Percentiles rank a stretch among this genome's conserved stretches.
These are phyloP conservation scores for Microsporum audouinii DNA, from an alignment of 2,329 filamentous ascomycete species.

Conservation along the genomic window DNA sequence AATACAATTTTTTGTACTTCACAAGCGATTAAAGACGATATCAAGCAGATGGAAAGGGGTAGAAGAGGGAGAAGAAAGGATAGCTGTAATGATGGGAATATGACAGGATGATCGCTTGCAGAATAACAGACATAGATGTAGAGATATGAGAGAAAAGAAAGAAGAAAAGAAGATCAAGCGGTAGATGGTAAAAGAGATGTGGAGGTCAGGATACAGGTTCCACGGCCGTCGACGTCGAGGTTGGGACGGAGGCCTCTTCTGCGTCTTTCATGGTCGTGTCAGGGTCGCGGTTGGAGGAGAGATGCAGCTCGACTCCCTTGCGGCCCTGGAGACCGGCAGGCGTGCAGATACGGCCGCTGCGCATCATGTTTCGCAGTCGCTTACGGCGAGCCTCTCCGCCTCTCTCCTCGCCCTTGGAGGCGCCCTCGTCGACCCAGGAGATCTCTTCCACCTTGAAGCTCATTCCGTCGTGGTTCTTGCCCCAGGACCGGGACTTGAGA, in stretches of 20 bases:
- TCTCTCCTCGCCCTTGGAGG: constrained; percentile 36
- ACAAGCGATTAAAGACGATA: constrained; percentile 33
- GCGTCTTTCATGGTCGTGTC: background rate
- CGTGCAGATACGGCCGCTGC: constrained; percentile 33
- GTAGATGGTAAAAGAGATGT: background rate
- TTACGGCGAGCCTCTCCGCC: constrained; percentile 39
- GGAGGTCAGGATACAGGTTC: background rate
- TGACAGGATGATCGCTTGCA: constrained; percentile 2
- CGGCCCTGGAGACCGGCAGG: constrained; percentile 18
- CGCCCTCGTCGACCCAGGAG: constrained; percentile 70
- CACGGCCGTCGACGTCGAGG: background rate
- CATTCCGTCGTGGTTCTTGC: constrained; percentile 67
- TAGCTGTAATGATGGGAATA: background rate
- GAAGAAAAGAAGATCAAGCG: background rate
- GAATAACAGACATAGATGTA: background rate
- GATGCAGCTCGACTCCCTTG: constrained; percentile 8
- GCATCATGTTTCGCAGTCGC: constrained; percentile 37
- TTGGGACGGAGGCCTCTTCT: background rate
- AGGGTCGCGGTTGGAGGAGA: background rate
- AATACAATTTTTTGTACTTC: background rate
- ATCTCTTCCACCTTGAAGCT: constrained; percentile 76
- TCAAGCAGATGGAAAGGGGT: constrained; percentile 49
- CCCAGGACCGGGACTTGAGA: constrained; percentile 71
- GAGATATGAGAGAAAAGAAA: background rate
- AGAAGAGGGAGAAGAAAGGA: constrained; percentile 18